Conservation (phyloP, 1,139 yeast genomes). For the Yamadazyma spencermartinsiae region DNA sequence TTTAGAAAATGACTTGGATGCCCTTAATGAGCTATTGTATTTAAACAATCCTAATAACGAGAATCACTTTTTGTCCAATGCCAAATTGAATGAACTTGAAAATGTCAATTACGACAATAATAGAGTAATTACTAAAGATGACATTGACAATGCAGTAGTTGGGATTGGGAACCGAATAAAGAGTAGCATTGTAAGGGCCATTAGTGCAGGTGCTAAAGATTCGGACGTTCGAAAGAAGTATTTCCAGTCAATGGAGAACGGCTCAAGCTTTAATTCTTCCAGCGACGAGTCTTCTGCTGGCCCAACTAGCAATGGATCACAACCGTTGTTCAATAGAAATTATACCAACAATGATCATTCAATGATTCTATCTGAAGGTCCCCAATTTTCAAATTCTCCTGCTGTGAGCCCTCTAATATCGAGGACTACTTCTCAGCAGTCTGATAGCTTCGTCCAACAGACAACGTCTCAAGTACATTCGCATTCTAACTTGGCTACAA, state of each 20-base stretch:
- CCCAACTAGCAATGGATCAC: slow-evolving; percentile 7
- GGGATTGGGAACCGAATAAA: slow-evolving; percentile 73
- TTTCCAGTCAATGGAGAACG: slow-evolving; percentile 27
- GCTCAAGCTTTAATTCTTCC: slow-evolving; percentile 26
- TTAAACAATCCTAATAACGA: slow-evolving; percentile 23
- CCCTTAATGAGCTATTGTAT: slow-evolving; percentile 38
- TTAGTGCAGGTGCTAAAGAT: slow-evolving; percentile 32
- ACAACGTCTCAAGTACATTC: slow-evolving; percentile 14
- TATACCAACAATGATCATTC: slow-evolving; percentile 25
- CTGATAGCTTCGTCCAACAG: slow-evolving; percentile 3
- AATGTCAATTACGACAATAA: slow-evolving; percentile 1
- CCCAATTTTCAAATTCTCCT: slow-evolving; percentile 7
- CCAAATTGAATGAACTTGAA: slow-evolving; percentile 9
- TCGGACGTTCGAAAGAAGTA: slow-evolving; percentile 27
- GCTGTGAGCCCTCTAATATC: slow-evolving; percentile 9
- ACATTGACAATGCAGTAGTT: slow-evolving; percentile 65
- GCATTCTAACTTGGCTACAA: slow-evolving; percentile 7
- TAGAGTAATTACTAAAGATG: slow-evolving; percentile 16
- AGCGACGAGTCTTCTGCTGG: slow-evolving; percentile 34
- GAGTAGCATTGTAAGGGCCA: slow-evolving; percentile 59
- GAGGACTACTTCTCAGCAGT: slow-evolving; percentile 7
- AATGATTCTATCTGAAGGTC: slow-evolving; percentile 38
- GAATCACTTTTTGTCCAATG: slow-evolving; percentile 8
- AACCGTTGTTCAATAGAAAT: slow-evolving; percentile 17
- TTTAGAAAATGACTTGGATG: slow-evolving; percentile 45